A percentile compares a stretch with the other conserved stretches of the same genome.
These are phyloP conservation scores for Solanum boliviense DNA, from an alignment of 257 asterid genomes.

Conservation along the genomic window DNA sequence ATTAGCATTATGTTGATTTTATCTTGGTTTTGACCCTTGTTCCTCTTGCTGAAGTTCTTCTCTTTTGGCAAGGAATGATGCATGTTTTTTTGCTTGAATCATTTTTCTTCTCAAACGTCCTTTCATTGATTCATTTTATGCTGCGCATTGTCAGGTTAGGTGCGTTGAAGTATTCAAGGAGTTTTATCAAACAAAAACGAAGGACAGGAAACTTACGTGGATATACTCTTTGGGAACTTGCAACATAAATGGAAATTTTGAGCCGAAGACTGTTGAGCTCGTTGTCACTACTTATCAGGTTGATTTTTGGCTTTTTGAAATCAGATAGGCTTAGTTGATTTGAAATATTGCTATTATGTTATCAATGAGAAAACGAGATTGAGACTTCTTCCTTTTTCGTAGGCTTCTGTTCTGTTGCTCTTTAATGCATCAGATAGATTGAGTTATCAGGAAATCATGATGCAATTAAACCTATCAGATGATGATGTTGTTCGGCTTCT, in stretches of 20 bases:
- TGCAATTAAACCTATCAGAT: conserved; percentile 76
- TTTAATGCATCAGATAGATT: conserved; percentile 79
- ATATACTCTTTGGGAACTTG: conserved; percentile 95
- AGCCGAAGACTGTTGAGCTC: conserved; percentile 77
- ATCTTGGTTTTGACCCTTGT: neutral
- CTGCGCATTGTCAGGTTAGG: conserved; percentile 43
- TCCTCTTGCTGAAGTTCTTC: neutral
- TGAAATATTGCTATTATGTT: neutral
- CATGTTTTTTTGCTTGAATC: neutral
- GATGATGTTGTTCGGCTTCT: conserved; percentile 89
- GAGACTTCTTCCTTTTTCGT: neutral
- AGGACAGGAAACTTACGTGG: conserved; percentile 91
- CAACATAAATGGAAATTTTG: conserved; percentile 82
- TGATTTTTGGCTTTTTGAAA: neutral
- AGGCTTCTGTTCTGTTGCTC: conserved; percentile 86
- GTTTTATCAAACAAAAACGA: conserved; percentile 90
- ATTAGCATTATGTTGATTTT: neutral
- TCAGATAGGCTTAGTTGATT: neutral
- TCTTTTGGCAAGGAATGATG: neutral
- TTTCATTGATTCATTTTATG: neutral
- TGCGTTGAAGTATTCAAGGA: conserved; percentile 90
- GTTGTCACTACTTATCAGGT: conserved; percentile 95
- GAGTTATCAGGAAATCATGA: conserved; percentile 85
- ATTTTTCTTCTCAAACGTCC: neutral
- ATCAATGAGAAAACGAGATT: neutral